These are phyloP conservation scores for Russula dissimulans DNA, from an alignment of 768 basidiomycete species.

Conservation along the genomic window DNA sequence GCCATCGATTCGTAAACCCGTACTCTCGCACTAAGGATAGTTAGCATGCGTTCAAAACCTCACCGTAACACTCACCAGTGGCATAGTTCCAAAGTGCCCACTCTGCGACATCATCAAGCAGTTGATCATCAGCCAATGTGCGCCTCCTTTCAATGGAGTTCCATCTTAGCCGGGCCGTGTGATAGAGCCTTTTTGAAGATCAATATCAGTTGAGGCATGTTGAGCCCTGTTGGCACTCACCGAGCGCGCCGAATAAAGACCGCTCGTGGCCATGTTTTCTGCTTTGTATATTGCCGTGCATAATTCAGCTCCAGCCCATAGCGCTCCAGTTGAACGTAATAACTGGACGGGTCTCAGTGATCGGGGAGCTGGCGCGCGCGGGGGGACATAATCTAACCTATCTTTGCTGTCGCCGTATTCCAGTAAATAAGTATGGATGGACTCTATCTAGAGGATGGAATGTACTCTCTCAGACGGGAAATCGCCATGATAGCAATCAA, in stretches of 20 bases:
- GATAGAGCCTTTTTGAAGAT: conserved; percentile 40
- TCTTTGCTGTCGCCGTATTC: conserved; percentile 70
- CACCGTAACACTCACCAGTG: conserved; percentile 26
- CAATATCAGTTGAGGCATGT: not conserved
- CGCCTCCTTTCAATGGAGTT: conserved; percentile 63
- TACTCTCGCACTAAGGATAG: conserved; percentile 25
- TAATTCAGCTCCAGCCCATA: conserved; percentile 53
- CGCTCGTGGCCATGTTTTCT: conserved; percentile 71
- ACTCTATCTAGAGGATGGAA: conserved; percentile 39
- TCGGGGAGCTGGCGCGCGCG: conserved; percentile 17
- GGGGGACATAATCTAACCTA: conserved; percentile 26
- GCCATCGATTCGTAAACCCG: conserved; percentile 9
- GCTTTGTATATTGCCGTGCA: conserved; percentile 57
- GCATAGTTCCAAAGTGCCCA: conserved; percentile 78
- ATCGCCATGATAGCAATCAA: not conserved
- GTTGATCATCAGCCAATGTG: conserved; percentile 45
- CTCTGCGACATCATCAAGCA: conserved; percentile 64
- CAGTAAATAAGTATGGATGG: conserved; percentile 61
- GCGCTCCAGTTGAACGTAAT: conserved; percentile 47
- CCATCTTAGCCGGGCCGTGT: conserved; percentile 60
- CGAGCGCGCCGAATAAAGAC: conserved; percentile 58
- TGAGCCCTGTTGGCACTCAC: conserved; percentile 28
- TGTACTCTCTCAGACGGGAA: not conserved
- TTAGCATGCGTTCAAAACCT: not conserved
- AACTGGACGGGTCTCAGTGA: conserved; percentile 30